These are phyloP conservation scores for Tulasnella sp. DNA, from an alignment of 768 basidiomycete genomes.

Conservation along the genomic window DNA sequence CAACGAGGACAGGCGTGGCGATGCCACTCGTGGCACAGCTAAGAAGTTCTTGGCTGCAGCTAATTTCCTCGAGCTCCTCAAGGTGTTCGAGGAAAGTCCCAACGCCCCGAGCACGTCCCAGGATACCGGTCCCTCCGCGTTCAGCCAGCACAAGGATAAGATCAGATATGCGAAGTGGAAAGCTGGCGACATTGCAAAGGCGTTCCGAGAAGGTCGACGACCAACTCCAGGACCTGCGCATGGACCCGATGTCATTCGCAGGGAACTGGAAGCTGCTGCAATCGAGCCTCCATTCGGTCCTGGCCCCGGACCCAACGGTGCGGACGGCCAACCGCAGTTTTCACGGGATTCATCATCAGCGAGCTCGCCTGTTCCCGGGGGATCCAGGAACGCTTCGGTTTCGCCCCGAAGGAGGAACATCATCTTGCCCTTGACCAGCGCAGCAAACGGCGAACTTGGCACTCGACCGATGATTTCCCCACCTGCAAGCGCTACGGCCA, in stretches of 20 bases:
- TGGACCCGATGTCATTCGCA: slow-evolving; percentile 30
- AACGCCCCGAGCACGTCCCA: not conserved
- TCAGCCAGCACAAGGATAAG: slow-evolving; percentile 70
- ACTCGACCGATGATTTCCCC: not conserved
- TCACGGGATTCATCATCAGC: slow-evolving; percentile 12
- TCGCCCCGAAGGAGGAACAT: slow-evolving; percentile 13
- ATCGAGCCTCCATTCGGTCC: slow-evolving; percentile 30
- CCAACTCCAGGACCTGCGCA: slow-evolving; percentile 77
- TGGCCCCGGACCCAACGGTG: slow-evolving; percentile 1
- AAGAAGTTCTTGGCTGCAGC: slow-evolving; percentile 93
- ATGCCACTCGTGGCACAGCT: slow-evolving; percentile 77
- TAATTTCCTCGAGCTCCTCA: slow-evolving; percentile 88
- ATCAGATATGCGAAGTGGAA: slow-evolving; percentile 97
- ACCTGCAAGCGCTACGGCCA: not conserved
- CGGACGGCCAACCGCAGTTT: not conserved
- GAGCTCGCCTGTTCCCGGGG: slow-evolving; percentile 18
- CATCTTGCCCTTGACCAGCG: slow-evolving; percentile 7
- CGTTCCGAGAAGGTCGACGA: slow-evolving; percentile 85
- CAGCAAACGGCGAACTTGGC: not conserved
- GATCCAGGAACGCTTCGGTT: slow-evolving; percentile 18
- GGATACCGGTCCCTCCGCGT: not conserved
- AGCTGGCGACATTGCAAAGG: slow-evolving; percentile 90
- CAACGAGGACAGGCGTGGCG: slow-evolving; percentile 79
- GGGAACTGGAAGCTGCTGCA: not conserved
- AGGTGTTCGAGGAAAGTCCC: slow-evolving; percentile 52